These are phyloP conservation scores for Aspergillus sp. DNA, from an alignment of 2,329 filamentous ascomycete genomes.

Conservation along the genomic window DNA sequence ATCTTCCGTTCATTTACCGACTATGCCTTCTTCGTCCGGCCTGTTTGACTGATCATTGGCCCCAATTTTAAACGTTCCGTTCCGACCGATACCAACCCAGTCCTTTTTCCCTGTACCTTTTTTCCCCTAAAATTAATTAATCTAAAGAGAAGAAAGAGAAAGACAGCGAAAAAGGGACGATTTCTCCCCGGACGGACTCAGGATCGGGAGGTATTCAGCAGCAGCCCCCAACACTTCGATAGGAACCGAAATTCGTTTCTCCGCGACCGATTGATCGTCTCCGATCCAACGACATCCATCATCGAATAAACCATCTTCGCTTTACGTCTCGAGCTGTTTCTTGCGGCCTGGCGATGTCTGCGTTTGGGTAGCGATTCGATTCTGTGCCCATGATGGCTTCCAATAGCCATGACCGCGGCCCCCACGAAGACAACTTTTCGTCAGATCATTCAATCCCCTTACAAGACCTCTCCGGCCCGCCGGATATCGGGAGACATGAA, in stretches of 20 bases:
- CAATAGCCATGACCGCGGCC: conserved; percentile 32
- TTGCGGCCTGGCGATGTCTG: conserved; percentile 38
- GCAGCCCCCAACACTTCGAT: background rate
- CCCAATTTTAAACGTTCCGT: background rate
- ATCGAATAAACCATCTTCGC: conserved; percentile 3
- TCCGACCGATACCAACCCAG: background rate
- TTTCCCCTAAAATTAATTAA: background rate
- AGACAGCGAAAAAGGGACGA: background rate
- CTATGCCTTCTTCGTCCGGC: background rate
- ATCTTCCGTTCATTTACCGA: background rate
- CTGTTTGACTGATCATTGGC: background rate
- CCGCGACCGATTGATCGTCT: background rate
- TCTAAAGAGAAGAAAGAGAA: background rate
- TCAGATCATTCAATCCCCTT: conserved; percentile 66
- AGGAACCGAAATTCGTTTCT: background rate
- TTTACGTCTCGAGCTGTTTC: background rate
- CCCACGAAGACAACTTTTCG: conserved; percentile 26
- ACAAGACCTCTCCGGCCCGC: conserved; percentile 56
- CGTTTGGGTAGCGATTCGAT: conserved; percentile 34
- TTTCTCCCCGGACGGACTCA: background rate
- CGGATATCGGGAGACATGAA: conserved; percentile 31
- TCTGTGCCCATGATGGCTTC: conserved; percentile 42
- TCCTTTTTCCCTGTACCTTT: background rate
- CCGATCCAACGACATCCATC: background rate
- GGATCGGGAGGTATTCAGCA: background rate